These are phyloP conservation scores for Clarireedia paspali DNA, from an alignment of 2,329 filamentous ascomycete genomes.

Conservation along the genomic window DNA sequence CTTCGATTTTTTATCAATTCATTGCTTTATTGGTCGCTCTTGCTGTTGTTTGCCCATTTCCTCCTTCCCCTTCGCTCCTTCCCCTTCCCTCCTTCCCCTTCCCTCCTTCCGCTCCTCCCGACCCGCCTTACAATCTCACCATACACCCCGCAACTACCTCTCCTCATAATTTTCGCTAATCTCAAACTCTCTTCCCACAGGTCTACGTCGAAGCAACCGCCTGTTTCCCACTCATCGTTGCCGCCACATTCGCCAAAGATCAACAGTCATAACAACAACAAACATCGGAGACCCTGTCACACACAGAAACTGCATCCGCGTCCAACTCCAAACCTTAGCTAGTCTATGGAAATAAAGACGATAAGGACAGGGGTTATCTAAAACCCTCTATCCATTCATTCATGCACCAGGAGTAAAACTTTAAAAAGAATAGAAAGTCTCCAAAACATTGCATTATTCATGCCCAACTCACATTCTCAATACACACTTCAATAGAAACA, in stretches of 20 bases:
- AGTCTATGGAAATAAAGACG: too few relatives aligned
- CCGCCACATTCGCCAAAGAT: slow-evolving; percentile 55
- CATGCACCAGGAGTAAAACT: too few relatives aligned
- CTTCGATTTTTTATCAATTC: too few relatives aligned
- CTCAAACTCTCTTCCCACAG: slow-evolving; percentile 28
- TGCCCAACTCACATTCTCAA: not conserved
- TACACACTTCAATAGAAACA: not conserved
- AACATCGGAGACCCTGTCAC: not conserved
- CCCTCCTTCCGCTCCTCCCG: too few relatives aligned
- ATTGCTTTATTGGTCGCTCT: not conserved
- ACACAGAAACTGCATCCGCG: not conserved
- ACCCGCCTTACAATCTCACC: too few relatives aligned
- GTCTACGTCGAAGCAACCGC: slow-evolving; percentile 58
- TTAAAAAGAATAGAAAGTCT: too few relatives aligned
- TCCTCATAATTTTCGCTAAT: not conserved
- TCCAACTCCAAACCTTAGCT: too few relatives aligned
- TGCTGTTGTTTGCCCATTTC: not conserved
- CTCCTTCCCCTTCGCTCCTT: not conserved
- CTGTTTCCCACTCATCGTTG: slow-evolving; percentile 59
- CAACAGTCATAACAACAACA: not conserved
- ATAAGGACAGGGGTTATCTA: too few relatives aligned
- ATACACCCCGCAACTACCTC: too few relatives aligned
- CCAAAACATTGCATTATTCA: too few relatives aligned
- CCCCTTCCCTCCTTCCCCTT: too few relatives aligned
- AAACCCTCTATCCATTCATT: too few relatives aligned